Conservation (phyloP, 1,284 basidiomycete species). For the Melampsora americana region DNA sequence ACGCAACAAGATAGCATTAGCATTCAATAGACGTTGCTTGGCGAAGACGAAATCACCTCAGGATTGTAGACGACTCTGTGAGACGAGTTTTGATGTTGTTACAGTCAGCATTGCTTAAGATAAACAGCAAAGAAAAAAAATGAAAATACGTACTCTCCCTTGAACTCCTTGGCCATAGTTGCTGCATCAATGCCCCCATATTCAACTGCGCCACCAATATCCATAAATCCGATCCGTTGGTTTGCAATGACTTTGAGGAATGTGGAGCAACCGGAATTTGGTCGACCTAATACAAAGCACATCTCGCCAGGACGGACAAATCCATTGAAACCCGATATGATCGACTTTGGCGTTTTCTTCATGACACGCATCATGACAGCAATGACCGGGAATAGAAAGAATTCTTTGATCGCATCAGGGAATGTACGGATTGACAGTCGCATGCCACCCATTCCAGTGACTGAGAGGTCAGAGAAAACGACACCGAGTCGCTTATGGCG, state of each 20-base stretch:
- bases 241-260: slow-evolving; percentile 55
- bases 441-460: slow-evolving; percentile 67
- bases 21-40: too few relatives aligned
- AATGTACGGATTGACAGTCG: slow-evolving; percentile 52
- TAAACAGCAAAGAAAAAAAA: too few relatives aligned
- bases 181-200: slow-evolving; percentile 63
- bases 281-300: slow-evolving; percentile 60
- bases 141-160: slow-evolving; percentile 44
- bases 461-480: slow-evolving; percentile 70
- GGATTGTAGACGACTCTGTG: slow-evolving; percentile 38
- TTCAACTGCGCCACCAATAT: slow-evolving; percentile 61
- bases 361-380: too few relatives aligned
- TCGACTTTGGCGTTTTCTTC: too few relatives aligned
- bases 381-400: slow-evolving; percentile 63
- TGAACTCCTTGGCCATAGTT: slow-evolving; percentile 19
- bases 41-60: too few relatives aligned
- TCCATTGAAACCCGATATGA: too few relatives aligned
- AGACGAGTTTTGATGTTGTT: too few relatives aligned
- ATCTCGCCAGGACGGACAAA: slow-evolving; percentile 62
- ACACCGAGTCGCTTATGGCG: slow-evolving; percentile 74
- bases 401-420: slow-evolving; percentile 63
- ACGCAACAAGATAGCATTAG: slow-evolving; percentile 45
- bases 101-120: too few relatives aligned
- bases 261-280: slow-evolving; percentile 57
- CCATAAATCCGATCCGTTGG: slow-evolving; percentile 53